Evolutionary conservation across 2,329 filamentous ascomycete species (phyloP), one percentile per base, ranked within the genome.

Genomic region (Verticillium klebahnii): DNA sequence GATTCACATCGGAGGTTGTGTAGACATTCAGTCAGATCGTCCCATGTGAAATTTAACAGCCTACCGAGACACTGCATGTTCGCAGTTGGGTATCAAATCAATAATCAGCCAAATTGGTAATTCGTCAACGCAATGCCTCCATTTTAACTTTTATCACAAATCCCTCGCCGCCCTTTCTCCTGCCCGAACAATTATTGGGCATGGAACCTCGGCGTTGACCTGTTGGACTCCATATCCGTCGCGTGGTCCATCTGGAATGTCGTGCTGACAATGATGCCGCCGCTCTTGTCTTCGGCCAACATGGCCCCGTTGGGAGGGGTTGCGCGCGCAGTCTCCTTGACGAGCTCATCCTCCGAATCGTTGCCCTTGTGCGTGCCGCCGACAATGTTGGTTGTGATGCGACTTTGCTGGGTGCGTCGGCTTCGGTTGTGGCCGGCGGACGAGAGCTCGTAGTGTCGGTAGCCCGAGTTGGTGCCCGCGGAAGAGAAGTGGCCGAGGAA

Each of bases 281-380:
- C 52, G 17, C 17, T 19, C 8, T 58, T 56, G 17, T 63, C 59
- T 3, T 56, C 50, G 3, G 59, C 57, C 12, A 54, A 39, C n/a
- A 58, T n/a, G 14, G 31, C 45, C 19, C 59, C 56, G 45, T 23
- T 52, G 45, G 45, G 45, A 23, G 45, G 45, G 5, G 45, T 23
- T 52, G 45, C 9, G 45, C 45, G 45, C 11, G 45, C 45, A 0
- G 34, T n/a, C n/a, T 61, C 61, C 17, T 61, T 61, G 59, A 63
- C 54, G 17, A 63, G 37, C 59, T 63, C 61, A 17, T 63, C 61
- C 19, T 63, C 61, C 15, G 61, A 63, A 29, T 63, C 61, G n/a
- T 63, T 61, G 36, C 54, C 59, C 37, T 52, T 61, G 37, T 56
- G 60, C 15, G 61, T 63, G 17, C 61, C 61, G 12, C 61, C 61